Conservation (phyloP, 2,329 filamentous ascomycete species). For the Epicoccum sorghinum region DNA sequence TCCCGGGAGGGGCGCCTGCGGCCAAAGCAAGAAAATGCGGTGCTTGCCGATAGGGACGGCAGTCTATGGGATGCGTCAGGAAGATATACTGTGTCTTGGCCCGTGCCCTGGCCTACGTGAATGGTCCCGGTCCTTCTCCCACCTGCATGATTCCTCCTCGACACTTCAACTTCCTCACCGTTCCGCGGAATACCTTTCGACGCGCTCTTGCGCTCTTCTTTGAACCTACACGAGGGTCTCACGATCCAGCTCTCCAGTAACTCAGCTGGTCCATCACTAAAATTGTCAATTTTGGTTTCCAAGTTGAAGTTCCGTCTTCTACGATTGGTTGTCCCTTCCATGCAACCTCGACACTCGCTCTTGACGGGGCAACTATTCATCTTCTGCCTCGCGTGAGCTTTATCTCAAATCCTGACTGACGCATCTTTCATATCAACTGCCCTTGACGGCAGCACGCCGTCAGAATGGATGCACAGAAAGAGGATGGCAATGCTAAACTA, state of each 20-base stretch:
- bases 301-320: constrained; percentile 36
- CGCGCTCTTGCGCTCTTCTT: constrained; percentile 18
- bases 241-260: constrained; percentile 24
- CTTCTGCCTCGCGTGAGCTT: constrained; percentile 32
- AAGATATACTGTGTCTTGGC: constrained; percentile 5
- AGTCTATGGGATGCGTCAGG: constrained; percentile 11
- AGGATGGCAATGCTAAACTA: constrained; percentile 43
- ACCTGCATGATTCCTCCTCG: constrained; percentile 23
- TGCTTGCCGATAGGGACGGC: constrained; percentile 10
- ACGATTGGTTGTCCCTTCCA: constrained; percentile 41
- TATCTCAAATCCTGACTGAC: constrained; percentile 28
- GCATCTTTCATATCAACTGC: constrained; percentile 26
- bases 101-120: constrained; percentile 20
- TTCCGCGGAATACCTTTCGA: constrained; percentile 24
- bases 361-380: constrained; percentile 34
- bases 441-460: constrained; percentile 29
- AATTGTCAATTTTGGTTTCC: constrained; percentile 23
- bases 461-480: constrained; percentile 47
- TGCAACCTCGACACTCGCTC: constrained; percentile 46
- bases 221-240: constrained; percentile 15
- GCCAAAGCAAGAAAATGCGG: constrained; percentile 7
- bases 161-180: constrained; percentile 30
- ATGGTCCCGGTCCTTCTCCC: constrained; percentile 26
- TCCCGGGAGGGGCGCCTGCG: constrained; percentile 1
- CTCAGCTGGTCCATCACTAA: neutral